These are phyloP conservation scores for Neonectria ditissima DNA, from an alignment of 2,329 filamentous ascomycete species.

Conservation along the genomic window DNA sequence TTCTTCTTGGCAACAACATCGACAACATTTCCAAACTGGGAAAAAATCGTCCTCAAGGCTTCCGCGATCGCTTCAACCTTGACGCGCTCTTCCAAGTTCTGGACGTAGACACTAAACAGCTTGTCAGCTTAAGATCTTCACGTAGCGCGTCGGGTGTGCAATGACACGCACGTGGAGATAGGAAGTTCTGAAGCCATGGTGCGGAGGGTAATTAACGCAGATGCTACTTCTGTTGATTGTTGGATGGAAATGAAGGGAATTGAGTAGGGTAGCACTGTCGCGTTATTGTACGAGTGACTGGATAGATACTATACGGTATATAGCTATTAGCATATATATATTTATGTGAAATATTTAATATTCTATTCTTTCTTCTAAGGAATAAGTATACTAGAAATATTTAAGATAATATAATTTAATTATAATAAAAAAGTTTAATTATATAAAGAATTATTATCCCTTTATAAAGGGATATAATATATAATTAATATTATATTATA, in stretches of 20 bases:
- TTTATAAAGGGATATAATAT: too few species aligned
- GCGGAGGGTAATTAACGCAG: neutral
- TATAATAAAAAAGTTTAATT: too few species aligned
- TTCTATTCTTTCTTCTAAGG: too few species aligned
- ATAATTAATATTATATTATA: too few species aligned
- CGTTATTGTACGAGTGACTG: too few species aligned
- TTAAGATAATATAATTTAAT: too few species aligned
- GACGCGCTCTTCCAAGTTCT: slow-evolving; percentile 92
- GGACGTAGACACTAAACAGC: slow-evolving; percentile 70
- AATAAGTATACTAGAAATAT: too few species aligned
- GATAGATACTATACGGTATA: too few species aligned
- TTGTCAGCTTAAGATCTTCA: slow-evolving; percentile 53
- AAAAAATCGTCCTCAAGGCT: slow-evolving; percentile 82
- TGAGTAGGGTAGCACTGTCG: too few species aligned
- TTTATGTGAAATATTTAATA: too few species aligned
- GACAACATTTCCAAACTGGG: slow-evolving; percentile 86
- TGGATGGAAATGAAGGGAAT: neutral
- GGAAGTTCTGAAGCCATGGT: slow-evolving; percentile 58
- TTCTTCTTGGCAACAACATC: slow-evolving; percentile 92
- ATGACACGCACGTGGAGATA: slow-evolving; percentile 79
- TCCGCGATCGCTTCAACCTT: slow-evolving; percentile 82
- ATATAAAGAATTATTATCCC: too few species aligned
- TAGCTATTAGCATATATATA: too few species aligned
- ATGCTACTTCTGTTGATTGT: neutral
- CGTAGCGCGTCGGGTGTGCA: slow-evolving; percentile 72